Base-by-base conservation (phyloP, 805 yeast genomes). In the Metschnikowia baotianmanensis region DNA sequence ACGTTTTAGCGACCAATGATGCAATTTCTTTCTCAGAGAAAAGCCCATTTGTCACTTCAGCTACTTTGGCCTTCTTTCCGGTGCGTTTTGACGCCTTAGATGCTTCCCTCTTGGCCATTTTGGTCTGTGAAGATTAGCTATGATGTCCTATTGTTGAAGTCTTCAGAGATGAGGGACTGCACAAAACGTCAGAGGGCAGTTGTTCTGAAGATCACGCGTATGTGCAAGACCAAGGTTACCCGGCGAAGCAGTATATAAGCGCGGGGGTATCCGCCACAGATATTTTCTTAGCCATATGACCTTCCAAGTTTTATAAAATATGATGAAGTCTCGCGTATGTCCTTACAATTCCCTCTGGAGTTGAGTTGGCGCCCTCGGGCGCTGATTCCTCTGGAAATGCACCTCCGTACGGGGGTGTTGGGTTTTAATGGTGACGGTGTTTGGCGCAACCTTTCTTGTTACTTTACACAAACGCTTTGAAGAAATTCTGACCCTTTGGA, bases 251-350 rank as follows among this genome's bases (percentile, higher is more conserved):
- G 36, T 56, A 56, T 58, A 58, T 39, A 58, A 42, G 34, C 15
- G 29, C 31, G 26, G 32, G 38, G 26, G 19, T n/a, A 27, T 22
- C 38, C 21, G 34, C 33, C 42, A 21, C 36, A 38, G 15, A 17
- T 12, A 57, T 59, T 28, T 40, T 46, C 52, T 56, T 13, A 4
- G 50, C 61, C 63, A 59, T 71, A 75, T 75, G 78, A 74, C 82
- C 80, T 77, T 78, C 82, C 78, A 76, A 76, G 80, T 77, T 77
- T 76, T 73, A 74, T 65, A 72, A 69, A 61, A 65, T 51, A 74
- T 77, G 82, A 77, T 77, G 82, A 77, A 71, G 65, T 63, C 77
- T 74, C 72, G 74, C 80, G 80, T 77, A 52, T 58, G 50, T 58
- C 55, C 71, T 56, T 48, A 68, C 72, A 57, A 56, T 61, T 62